Evolutionary conservation across 1,139 yeast species (phyloP).

Genomic region (Pneumocystis murina): DNA sequence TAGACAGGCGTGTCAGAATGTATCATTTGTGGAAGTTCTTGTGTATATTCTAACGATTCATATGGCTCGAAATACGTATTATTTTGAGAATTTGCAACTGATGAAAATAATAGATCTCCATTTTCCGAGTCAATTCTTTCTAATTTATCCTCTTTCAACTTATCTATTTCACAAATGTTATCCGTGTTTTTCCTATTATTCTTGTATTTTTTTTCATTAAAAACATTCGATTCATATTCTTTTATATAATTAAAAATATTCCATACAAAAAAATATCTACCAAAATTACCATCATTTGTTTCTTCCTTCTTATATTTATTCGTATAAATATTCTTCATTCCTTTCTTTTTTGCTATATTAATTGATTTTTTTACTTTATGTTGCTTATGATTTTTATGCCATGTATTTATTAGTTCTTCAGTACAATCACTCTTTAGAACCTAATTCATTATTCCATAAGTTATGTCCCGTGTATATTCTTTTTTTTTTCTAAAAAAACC

Average conservation of each 20-base stretch:
- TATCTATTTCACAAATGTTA: background rate
- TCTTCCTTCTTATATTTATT: background rate
- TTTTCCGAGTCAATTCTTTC: background rate
- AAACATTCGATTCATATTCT: background rate
- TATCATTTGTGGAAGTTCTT: background rate
- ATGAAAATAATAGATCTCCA: background rate
- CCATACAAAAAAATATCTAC: background rate
- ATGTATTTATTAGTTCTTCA: background rate
- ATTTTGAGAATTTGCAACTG: background rate
- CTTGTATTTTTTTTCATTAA: background rate
- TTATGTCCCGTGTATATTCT: too few species aligned
- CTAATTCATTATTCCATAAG: background rate
- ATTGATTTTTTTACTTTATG: background rate
- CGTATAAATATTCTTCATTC: too few species aligned
- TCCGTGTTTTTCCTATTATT: background rate
- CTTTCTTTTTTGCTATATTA: background rate
- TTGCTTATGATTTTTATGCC: background rate
- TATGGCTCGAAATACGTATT: background rate
- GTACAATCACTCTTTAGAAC: background rate
- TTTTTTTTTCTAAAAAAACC: too few species aligned
- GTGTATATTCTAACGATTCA: background rate
- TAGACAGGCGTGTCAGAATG: background rate
- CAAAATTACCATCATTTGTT: background rate
- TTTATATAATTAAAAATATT: background rate
- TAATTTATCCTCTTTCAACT: background rate